Base-by-base conservation (phyloP, 805 yeast species). In the Yamadazyma laniorum region DNA sequence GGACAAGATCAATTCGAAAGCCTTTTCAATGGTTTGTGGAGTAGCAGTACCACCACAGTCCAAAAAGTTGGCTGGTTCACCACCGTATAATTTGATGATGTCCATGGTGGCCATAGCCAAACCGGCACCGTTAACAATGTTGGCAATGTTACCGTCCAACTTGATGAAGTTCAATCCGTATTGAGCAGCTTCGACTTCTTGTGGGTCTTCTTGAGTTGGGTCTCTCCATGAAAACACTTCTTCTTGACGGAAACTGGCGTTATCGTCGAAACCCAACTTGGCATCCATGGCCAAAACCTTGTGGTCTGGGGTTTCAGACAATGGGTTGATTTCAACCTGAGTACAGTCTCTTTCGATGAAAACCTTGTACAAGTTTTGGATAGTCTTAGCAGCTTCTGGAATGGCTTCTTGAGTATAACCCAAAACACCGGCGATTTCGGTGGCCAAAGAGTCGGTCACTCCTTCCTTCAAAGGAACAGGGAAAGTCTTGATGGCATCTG, bases 21-120 rank as follows among this genome's bases (percentile, higher is more conserved):
- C 99, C 70, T 85, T 85, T 74, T 90, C 95, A 61, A 93, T 93
- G 58, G 99, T 91, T 70, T 87, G 85, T 52, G 98, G 97, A 48
- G 98, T 93, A 55, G 99, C 99, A 67, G 96, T 95, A 75, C 99
- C 99, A 76, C 99, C 99, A 70, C 96, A 93, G 75, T 93, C 99
- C 65, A 93, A 80, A 80, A 93, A 93, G 78, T 93, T 93, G 51
- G 99, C 99, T 57, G 99, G 99, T 53, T 80, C 85, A 67, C 99
- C 99, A 59, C 98, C 97, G 74, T 89, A 86, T 57, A 93, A 80
- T 74, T 93, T 89, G 75, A 93, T 88, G 65, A 95, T 95, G 70
- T 93, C 99, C 97, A 93, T 90, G 51, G 99, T 93, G 55, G 99
- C 99, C 99, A 93, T 93, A 58, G 99, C 99, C 63, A 93, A 79